Conservation (phyloP, 2,329 filamentous ascomycete species). For the Fusarium sarcochroum region DNA sequence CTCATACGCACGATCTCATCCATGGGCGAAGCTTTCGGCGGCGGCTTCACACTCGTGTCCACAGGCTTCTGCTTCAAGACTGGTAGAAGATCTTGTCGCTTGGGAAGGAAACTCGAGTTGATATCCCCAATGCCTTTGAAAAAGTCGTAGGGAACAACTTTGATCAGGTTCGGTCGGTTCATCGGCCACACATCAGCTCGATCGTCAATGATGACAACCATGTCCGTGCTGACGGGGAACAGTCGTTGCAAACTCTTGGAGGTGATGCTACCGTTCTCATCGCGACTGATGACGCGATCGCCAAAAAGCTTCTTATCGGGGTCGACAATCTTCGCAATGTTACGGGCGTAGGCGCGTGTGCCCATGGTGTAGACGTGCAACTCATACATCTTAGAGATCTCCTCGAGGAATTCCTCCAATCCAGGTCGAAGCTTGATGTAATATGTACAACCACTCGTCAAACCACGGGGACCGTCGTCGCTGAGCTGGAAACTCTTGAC, state of each 20-base stretch:
- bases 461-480: constrained; percentile 83
- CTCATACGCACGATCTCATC: constrained; percentile 85
- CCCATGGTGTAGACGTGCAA: constrained; percentile 99
- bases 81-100: constrained; percentile 71
- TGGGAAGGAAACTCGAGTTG: constrained; percentile 96
- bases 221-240: constrained; percentile 97
- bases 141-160: constrained; percentile 96
- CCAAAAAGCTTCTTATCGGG: constrained; percentile 91
- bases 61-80: constrained; percentile 43
- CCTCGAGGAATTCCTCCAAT: constrained; percentile 82
- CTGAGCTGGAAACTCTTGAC: constrained; percentile 89
- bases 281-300: constrained; percentile 93
- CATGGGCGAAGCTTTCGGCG: constrained; percentile 63
- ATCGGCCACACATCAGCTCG: constrained; percentile 94
- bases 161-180: constrained; percentile 93
- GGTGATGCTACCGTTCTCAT: constrained; percentile 94
- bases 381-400: constrained; percentile 86
- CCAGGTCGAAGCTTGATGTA: constrained; percentile 98
- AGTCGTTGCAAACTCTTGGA: constrained; percentile 91
- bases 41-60: constrained; percentile 29
- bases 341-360: constrained; percentile 93
- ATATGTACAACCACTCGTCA: constrained; percentile 85
- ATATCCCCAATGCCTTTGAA: constrained; percentile 99
- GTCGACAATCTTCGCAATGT: constrained; percentile 93
- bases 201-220: constrained; percentile 99